phyloP scores from a whole-genome alignment of 2,329 filamentous ascomycete species.

The Aspergillus arachidicola region DNA sequence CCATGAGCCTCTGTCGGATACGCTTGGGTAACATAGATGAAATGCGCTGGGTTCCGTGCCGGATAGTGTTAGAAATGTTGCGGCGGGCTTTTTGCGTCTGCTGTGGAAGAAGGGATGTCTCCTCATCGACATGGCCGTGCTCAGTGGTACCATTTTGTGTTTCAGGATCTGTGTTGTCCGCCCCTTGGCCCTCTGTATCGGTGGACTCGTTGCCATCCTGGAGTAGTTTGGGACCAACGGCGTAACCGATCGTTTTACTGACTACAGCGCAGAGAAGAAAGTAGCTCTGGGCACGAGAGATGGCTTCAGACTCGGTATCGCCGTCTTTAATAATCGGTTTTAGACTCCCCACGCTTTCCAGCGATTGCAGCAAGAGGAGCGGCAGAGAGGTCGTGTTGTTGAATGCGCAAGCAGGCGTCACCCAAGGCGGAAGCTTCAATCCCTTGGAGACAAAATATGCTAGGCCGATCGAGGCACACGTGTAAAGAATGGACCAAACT shows the following conservation, averaged over 20 bases:
- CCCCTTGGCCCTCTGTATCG: not conserved
- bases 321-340: conserved; percentile 49
- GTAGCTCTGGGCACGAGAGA: conserved; percentile 65
- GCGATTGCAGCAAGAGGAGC: conserved; percentile 54
- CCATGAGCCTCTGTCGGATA: conserved; percentile 32
- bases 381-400: conserved; percentile 61
- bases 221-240: conserved; percentile 62
- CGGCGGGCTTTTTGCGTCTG: conserved; percentile 21
- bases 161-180: conserved; percentile 17
- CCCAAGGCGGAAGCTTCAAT: conserved; percentile 56
- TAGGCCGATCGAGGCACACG: conserved; percentile 51
- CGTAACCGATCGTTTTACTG: conserved; percentile 65
- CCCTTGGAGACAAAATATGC: conserved; percentile 47
- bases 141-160: conserved; percentile 25
- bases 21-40: conserved; percentile 36
- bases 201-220: conserved; percentile 32
- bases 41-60: not conserved
- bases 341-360: conserved; percentile 61
- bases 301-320: conserved; percentile 49
- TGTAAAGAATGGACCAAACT: conserved; percentile 57
- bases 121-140: conserved; percentile 43
- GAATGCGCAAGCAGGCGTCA: conserved; percentile 57
- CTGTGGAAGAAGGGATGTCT: conserved; percentile 56
- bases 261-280: conserved; percentile 68
- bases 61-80: conserved; percentile 4